Percentiles rank a stretch among this genome's conserved stretches.
Evolutionary conservation across 257 asterid genomes (phyloP).

Genomic region (Solanum chiquidenum): DNA sequence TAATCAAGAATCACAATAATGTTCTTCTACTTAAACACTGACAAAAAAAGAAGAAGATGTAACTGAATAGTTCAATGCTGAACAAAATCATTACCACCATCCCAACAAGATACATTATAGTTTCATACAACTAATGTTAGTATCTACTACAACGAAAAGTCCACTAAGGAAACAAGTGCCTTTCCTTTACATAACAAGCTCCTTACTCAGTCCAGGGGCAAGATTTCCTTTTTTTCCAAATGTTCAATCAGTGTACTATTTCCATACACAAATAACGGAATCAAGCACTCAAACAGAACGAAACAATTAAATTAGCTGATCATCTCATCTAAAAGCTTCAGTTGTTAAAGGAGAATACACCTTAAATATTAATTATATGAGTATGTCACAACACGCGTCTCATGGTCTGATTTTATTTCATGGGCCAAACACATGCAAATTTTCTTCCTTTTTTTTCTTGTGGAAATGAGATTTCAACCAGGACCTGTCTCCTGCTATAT

Average conservation of each 20-base stretch:
- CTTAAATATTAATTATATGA: background rate
- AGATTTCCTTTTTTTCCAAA: background rate
- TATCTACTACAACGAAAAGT: background rate
- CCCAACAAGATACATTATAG: background rate
- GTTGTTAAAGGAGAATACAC: background rate
- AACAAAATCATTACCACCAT: background rate
- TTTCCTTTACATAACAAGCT: background rate
- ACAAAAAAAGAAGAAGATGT: background rate
- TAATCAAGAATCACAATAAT: background rate
- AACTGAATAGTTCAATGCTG: background rate
- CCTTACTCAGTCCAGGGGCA: background rate
- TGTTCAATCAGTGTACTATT: background rate
- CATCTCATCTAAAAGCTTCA: background rate
- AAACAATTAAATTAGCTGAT: background rate
- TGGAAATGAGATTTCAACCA: background rate
- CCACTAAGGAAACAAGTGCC: background rate
- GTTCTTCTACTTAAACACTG: background rate
- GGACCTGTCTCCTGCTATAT: background rate
- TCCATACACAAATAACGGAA: background rate
- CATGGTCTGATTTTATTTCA: background rate
- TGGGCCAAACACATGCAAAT: background rate
- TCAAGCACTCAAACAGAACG: background rate
- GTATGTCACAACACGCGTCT: background rate
- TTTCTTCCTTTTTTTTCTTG: background rate
- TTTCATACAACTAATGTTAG: background rate